Evolutionary conservation across 768 basidiomycete species (phyloP), one percentile per base, ranked within the genome.

Genomic region (Mycena amicta): DNA sequence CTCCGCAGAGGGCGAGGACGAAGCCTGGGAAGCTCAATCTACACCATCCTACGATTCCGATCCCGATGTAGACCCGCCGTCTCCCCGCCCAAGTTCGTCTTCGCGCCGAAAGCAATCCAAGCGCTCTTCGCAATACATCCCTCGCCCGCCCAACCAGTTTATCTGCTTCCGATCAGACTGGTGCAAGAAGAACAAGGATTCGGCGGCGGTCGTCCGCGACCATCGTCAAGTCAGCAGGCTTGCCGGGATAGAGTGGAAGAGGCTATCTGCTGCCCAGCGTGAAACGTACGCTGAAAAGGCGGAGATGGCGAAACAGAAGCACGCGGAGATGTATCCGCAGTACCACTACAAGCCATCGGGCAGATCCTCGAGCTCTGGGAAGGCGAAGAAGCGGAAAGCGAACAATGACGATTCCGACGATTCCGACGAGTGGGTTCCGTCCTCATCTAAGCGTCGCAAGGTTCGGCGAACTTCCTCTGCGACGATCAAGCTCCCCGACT

Each of bases 121-220:
- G 53, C 45, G 20, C 51, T 23, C 62, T 27, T 50, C 60, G 57
- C 66, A 69, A 67, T 83, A 87, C 67, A 81, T 89, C 31, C 81
- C 84, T 29, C 84, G 89, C 22, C 89, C 90, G 1, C 80, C 87
- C 41, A 92, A 92, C 64, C 85, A 88, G 4, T 92, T 91, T 75
- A 87, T 92, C 69, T 72, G 89, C 54, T 92, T 82, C 70, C 83
- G 89, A 22, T 86, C 82, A 37, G 79, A 79, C 65, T 79, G 86
- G 50, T 88, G 89, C 74, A 75, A 80, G 3, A 74, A 76, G 61
- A 76, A 82, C 30, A 80, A 82, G 64, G 70, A 80, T 26, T 15
- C 25, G 23, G 25, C 72, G 3, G 61, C 71, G 30, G 75, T 81
- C 58, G 85, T 87, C 70, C 79, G 77, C 59, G 82, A 89, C 63